Conservation (phyloP, 352 stramenopile species). For the Pythium aphanidermatum region DNA sequence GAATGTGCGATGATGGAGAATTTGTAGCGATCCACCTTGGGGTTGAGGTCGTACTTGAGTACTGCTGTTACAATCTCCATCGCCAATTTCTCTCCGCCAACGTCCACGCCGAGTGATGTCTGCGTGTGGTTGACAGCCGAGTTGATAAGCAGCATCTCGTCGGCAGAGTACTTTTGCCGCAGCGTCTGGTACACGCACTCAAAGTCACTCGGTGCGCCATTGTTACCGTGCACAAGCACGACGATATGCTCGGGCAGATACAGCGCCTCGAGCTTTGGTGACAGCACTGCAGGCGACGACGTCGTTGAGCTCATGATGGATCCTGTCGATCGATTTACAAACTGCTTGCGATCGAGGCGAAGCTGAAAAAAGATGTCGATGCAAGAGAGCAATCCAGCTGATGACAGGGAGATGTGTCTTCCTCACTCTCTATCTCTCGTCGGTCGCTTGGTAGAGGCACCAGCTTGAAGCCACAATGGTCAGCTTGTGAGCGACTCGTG, state of each 20-base stretch:
- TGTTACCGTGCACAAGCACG: conserved; percentile 82
- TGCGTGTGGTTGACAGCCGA: conserved; percentile 49
- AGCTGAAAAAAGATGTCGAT: too few species aligned
- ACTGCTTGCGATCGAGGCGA: too few species aligned
- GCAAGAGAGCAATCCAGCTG: too few species aligned
- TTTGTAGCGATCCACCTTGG: conserved; percentile 44
- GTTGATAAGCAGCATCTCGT: conserved; percentile 64
- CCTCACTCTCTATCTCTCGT: too few species aligned
- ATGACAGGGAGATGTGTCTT: too few species aligned
- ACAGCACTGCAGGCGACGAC: conserved; percentile 20
- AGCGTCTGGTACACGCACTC: conserved; percentile 46
- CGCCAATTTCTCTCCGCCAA: conserved; percentile 56
- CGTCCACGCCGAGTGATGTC: conserved; percentile 60
- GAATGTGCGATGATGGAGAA: conserved; percentile 70
- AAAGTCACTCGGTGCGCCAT: conserved; percentile 68
- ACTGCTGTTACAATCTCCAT: conserved; percentile 54
- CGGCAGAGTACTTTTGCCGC: conserved; percentile 30
- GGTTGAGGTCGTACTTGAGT: conserved; percentile 54
- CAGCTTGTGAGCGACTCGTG: too few species aligned
- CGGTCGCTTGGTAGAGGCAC: too few species aligned
- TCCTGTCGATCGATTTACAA: too few species aligned
- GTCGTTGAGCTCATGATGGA: conserved; percentile 24
- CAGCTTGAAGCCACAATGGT: too few species aligned
- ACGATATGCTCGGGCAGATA: conserved; percentile 61
- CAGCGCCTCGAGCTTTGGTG: conserved; percentile 36